Conservation (phyloP, 306 rosid genomes). For the Carpinus fangiana region DNA sequence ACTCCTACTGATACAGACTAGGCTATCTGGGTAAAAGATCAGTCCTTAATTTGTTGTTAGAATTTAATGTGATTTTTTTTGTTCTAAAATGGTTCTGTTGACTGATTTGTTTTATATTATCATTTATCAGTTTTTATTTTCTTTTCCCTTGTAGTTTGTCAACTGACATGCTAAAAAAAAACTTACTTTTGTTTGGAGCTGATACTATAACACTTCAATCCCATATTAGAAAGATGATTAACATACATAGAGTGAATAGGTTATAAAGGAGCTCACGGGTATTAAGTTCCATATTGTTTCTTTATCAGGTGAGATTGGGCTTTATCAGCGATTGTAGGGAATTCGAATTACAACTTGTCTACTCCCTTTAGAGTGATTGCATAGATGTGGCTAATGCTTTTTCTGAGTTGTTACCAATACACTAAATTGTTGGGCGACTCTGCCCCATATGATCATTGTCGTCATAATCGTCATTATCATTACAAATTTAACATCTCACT, state of each 20-base stretch:
- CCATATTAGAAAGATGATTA: too few species aligned
- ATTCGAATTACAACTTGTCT: too few species aligned
- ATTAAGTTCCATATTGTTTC: too few species aligned
- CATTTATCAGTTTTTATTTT: not conserved
- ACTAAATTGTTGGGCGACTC: not conserved
- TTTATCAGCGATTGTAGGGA: too few species aligned
- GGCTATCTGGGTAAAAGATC: not conserved
- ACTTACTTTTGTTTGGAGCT: not conserved
- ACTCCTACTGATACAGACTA: not conserved
- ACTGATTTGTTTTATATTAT: not conserved
- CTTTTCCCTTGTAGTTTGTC: not conserved
- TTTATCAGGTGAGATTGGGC: too few species aligned
- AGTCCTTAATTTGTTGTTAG: not conserved
- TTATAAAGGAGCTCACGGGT: too few species aligned
- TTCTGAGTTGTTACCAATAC: too few species aligned
- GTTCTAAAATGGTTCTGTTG: not conserved
- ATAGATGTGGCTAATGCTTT: too few species aligned
- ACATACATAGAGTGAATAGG: too few species aligned
- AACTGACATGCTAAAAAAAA: not conserved
- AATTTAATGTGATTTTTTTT: not conserved
- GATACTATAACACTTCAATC: too few species aligned
- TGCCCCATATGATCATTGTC: not conserved
- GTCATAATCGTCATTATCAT: not conserved
- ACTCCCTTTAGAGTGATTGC: too few species aligned
- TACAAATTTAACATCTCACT: not conserved